These are phyloP conservation scores for Xylaria sp. DNA, from an alignment of 2,329 filamentous ascomycete genomes.

Conservation along the genomic window DNA sequence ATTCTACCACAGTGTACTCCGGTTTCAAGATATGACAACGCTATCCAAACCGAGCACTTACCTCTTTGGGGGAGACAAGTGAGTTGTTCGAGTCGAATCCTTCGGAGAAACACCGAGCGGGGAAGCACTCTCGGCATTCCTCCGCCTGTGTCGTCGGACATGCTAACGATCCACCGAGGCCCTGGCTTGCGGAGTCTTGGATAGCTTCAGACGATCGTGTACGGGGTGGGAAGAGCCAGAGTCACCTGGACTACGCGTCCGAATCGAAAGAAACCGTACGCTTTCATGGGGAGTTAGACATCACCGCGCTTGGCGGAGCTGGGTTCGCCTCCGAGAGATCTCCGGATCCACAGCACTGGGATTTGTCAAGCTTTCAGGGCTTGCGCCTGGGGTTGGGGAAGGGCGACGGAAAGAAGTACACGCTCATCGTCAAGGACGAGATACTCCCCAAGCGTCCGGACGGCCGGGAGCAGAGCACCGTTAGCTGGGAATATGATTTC, in stretches of 20 bases:
- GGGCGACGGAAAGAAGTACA: constrained; percentile 74
- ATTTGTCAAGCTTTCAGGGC: constrained; percentile 71
- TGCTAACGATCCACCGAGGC: constrained; percentile 52
- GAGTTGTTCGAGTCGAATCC: constrained; percentile 33
- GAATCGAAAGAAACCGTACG: constrained; percentile 53
- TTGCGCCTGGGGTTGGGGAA: constrained; percentile 63
- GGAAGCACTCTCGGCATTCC: not conserved
- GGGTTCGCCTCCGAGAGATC: constrained; percentile 85
- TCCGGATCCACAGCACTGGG: constrained; percentile 66
- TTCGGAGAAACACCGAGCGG: not conserved
- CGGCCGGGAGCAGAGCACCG: constrained; percentile 75
- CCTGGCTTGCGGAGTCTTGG: constrained; percentile 71
- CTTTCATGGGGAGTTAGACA: constrained; percentile 78
- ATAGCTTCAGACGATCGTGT: constrained; percentile 78
- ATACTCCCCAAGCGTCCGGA: constrained; percentile 66
- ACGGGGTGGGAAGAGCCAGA: constrained; percentile 75
- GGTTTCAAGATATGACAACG: constrained; percentile 19
- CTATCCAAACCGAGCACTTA: constrained; percentile 33
- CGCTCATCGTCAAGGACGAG: constrained; percentile 78
- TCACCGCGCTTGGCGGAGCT: constrained; percentile 77
- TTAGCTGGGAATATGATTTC: constrained; percentile 82
- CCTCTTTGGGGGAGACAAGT: constrained; percentile 56
- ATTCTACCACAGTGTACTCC: not conserved
- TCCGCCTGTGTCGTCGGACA: not conserved
- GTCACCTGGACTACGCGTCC: constrained; percentile 54